Evolutionary conservation across 2,329 filamentous ascomycete genomes (phyloP).

Genomic region (Fusarium sambucinum): DNA sequence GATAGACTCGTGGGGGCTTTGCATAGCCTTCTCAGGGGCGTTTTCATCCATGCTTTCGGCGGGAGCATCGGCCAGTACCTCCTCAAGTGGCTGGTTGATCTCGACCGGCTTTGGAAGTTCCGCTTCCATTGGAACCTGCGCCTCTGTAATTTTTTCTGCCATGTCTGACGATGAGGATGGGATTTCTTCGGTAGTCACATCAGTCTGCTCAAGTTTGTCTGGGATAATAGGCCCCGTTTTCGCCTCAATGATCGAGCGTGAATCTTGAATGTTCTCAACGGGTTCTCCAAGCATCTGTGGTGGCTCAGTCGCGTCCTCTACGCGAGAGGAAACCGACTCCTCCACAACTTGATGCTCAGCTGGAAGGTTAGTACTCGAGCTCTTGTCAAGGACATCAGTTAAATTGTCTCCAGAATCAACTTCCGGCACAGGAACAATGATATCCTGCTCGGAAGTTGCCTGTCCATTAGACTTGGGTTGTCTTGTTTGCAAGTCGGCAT

Average conservation of each 20-base stretch:
- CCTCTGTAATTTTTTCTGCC: conserved; percentile 15
- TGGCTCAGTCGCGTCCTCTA: neutral
- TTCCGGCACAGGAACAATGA: conserved; percentile 34
- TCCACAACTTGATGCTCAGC: conserved; percentile 19
- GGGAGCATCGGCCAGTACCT: conserved; percentile 13
- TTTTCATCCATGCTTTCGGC: neutral
- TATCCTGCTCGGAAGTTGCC: conserved; percentile 37
- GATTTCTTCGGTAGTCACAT: conserved; percentile 12
- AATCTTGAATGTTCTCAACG: neutral
- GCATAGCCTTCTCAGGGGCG: neutral
- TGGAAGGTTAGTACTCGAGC: conserved; percentile 30
- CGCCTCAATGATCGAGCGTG: neutral
- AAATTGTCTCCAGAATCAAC: conserved; percentile 35
- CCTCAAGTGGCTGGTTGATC: neutral
- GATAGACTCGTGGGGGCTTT: neutral
- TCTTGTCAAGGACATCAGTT: conserved; percentile 9
- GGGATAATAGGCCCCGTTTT: neutral
- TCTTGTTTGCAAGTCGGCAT: conserved; percentile 22
- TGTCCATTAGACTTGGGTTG: conserved; percentile 34
- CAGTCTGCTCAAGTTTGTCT: conserved; percentile 7
- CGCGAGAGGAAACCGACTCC: neutral
- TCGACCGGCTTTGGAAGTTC: neutral
- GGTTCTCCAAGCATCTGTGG: conserved; percentile 5
- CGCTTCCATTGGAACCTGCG: conserved; percentile 8
- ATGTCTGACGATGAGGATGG: conserved; percentile 29